A percentile compares a stretch with the other conserved stretches of the same genome.
Conservation (phyloP, 164 flowering plant genomes). For the Taxillus chinensis region DNA sequence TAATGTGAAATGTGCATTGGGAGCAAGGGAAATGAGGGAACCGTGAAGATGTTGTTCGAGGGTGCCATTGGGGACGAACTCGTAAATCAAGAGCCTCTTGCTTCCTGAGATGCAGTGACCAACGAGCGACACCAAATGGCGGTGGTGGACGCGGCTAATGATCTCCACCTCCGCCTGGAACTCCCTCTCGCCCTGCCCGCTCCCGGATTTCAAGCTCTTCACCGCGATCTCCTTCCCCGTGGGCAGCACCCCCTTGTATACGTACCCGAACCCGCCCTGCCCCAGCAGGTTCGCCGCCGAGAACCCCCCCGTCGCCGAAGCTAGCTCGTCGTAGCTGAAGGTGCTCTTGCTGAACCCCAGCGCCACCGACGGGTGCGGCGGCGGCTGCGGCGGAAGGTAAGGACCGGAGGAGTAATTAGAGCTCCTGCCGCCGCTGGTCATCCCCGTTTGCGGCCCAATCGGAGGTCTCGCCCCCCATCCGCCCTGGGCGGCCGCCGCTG, state of each 20-base stretch:
- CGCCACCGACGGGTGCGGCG: conserved; percentile 43
- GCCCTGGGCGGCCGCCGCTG: conserved; percentile 6
- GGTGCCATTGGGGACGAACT: conserved; percentile 63
- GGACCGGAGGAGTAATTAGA: conserved; percentile 48
- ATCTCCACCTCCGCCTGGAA: conserved; percentile 94
- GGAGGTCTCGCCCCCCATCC: conserved; percentile 28
- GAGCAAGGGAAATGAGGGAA: conserved; percentile 10
- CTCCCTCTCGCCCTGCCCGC: conserved; percentile 84
- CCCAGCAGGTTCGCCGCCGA: conserved; percentile 53
- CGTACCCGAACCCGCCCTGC: conserved; percentile 86
- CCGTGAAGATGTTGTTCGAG: conserved; percentile 83
- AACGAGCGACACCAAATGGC: conserved; percentile 75
- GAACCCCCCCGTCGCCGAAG: conserved; percentile 61
- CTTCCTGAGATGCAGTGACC: conserved; percentile 64
- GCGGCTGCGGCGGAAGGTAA: conserved; percentile 27
- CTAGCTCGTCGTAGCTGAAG: conserved; percentile 65
- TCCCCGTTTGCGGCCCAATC: conserved; percentile 21
- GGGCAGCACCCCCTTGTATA: conserved; percentile 74
- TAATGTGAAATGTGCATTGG: not conserved
- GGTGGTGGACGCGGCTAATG: conserved; percentile 86
- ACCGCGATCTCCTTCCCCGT: conserved; percentile 80
- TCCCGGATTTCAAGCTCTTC: conserved; percentile 67
- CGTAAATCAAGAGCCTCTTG: conserved; percentile 70
- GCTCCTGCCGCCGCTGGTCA: conserved; percentile 35
- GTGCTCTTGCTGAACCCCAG: conserved; percentile 58